Evolutionary conservation across 768 basidiomycete genomes (phyloP).

Genomic region (Rhizopogon vulgaris): DNA sequence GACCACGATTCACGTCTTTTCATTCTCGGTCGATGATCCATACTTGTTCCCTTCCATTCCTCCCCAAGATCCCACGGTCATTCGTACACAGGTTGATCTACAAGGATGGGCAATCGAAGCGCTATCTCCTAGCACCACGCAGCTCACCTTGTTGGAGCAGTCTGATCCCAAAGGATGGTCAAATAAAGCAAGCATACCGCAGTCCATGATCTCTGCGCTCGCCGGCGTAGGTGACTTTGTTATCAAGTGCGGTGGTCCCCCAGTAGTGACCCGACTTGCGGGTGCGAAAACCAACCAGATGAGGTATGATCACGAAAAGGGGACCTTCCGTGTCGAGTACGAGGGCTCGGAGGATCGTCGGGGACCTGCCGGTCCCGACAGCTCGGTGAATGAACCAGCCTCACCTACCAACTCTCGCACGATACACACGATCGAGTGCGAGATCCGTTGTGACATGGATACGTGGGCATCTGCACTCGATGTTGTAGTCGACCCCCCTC

Average conservation of each 20-base stretch:
- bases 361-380: conserved; percentile 13
- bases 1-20: conserved; percentile 89
- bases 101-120: conserved; percentile 98
- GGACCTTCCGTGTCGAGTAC: conserved; percentile 79
- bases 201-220: conserved; percentile 84
- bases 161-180: conserved; percentile 98
- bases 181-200: conserved; percentile 85
- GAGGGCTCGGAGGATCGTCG: conserved; percentile 54
- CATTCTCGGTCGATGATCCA: conserved; percentile 88
- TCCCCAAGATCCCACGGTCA: conserved; percentile 64
- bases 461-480: conserved; percentile 82
- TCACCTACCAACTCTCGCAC: conserved; percentile 12
- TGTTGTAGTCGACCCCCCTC: conserved; percentile 90
- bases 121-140: conserved; percentile 90
- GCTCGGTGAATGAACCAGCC: conserved; percentile 12
- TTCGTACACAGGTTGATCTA: conserved; percentile 94
- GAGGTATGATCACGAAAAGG: conserved; percentile 84
- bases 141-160: conserved; percentile 90
- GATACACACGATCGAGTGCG: conserved; percentile 70
- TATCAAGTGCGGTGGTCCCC: conserved; percentile 93
- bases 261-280: conserved; percentile 77
- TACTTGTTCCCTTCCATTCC: conserved; percentile 77
- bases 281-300: conserved; percentile 70
- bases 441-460: conserved; percentile 88
- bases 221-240: conserved; percentile 94